Base-by-base conservation (phyloP, 2,329 filamentous ascomycete genomes). In the Trichoderma polysporum region DNA sequence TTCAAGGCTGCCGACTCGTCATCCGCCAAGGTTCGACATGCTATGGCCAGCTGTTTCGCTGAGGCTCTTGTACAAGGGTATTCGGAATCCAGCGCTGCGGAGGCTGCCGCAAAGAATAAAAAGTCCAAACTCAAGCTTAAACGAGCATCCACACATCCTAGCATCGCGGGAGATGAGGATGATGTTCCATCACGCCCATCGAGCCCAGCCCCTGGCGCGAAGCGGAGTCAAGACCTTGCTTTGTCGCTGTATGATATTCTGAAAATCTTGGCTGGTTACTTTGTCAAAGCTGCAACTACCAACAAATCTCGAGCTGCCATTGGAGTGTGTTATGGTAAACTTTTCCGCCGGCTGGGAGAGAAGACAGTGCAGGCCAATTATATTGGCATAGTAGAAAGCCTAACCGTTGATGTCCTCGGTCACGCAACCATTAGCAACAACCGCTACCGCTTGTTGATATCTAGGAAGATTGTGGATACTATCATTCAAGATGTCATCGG, bases 1-100 rank as follows among this genome's bases (percentile, higher is more conserved):
- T 95, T 93, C 85, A 98, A 97, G 78, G 86, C 90, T 0, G 90
- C 96, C 68, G 95, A 99, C 72, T 94, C 90, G 39, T 79, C 88
- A 1, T 91, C 90, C 57, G 80, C 89, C 0, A 85, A 89, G 31
- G 92, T 97, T 60, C 87, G 95, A 68, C 91, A 94, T 78, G 92
- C 94, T 2, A 93, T 93, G 3, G 94, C 93, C 7, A 91, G 93
- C 65, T 94, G 92, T 75, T 84, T 98, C 67, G 91, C 93, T 10
- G 88, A 92, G 68, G 88, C 89, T n/a, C 82, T 99, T 70, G 89
- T 95, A 1, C 93, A 94, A 77, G 89, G 88, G 60, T 92, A 94
- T 76, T 77, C 76, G 1, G 74, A 74, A 41, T 90, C 90, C 0
- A 78, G 75, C 8, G 73, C 76, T 17, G 76, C 75, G 5, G 85